phyloP scores from a whole-genome alignment of 164 flowering plant genomes.

The Magnolia sinica region DNA sequence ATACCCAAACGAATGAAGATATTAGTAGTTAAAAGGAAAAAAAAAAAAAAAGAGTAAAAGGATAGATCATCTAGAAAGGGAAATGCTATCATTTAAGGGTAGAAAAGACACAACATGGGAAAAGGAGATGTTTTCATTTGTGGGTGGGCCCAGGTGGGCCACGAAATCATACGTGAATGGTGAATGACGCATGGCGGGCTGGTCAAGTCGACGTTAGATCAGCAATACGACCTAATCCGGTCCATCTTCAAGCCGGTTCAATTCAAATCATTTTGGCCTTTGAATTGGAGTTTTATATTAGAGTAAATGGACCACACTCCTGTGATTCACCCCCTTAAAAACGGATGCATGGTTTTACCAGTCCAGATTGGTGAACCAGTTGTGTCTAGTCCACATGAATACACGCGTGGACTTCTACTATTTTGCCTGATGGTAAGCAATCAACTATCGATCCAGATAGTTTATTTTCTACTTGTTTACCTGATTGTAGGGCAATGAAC shows the following conservation, averaged over 20 bases:
- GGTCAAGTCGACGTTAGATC: neutral
- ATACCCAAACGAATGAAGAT: neutral
- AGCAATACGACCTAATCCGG: neutral
- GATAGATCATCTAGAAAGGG: neutral
- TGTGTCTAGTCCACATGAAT: too few species aligned
- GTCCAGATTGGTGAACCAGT: too few species aligned
- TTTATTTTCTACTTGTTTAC: too few species aligned
- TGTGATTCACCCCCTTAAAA: too few species aligned
- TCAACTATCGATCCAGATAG: neutral
- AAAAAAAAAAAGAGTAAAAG: neutral
- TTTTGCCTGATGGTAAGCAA: too few species aligned
- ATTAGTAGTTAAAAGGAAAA: neutral
- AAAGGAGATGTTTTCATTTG: conserved; percentile 1
- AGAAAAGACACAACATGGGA: neutral
- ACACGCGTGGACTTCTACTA: too few species aligned
- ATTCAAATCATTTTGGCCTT: neutral
- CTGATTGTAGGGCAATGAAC: too few species aligned
- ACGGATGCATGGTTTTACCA: too few species aligned
- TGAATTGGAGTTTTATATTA: neutral
- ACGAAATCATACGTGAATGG: conserved; percentile 5
- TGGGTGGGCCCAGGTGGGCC: neutral
- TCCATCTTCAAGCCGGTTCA: too few species aligned
- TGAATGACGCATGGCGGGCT: conserved; percentile 22
- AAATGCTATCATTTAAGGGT: neutral
- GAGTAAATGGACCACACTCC: too few species aligned